These are phyloP conservation scores for Beauveria sp. DNA, from an alignment of 2,329 filamentous ascomycete species.

Conservation along the genomic window DNA sequence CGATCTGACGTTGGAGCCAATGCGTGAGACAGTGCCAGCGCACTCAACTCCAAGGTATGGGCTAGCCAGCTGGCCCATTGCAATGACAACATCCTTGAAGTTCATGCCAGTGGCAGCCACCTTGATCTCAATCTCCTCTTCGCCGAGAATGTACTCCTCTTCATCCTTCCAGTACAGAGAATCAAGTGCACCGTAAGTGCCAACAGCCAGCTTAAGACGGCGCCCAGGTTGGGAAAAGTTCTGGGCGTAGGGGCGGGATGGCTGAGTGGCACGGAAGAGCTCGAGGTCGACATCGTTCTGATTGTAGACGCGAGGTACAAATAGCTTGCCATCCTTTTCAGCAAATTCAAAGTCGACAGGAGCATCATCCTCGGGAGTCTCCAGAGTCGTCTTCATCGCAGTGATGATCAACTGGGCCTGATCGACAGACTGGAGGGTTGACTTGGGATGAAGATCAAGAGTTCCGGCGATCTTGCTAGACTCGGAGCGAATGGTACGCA, in stretches of 20 bases:
- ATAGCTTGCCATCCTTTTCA: conserved; percentile 20
- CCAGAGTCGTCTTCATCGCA: conserved; percentile 18
- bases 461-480: conserved; percentile 36
- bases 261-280: conserved; percentile 20
- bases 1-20: conserved; percentile 53
- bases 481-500: conserved; percentile 39
- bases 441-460: conserved; percentile 35
- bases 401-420: conserved; percentile 26
- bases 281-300: conserved; percentile 20
- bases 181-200: conserved; percentile 30
- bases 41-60: conserved; percentile 32
- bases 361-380: conserved; percentile 13
- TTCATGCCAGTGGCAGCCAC: conserved; percentile 38
- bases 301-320: conserved; percentile 23
- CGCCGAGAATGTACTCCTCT: conserved; percentile 20
- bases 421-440: conserved; percentile 21
- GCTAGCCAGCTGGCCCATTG: conserved; percentile 30
- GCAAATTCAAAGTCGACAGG: conserved; percentile 23
- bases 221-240: conserved; percentile 31
- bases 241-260: conserved; percentile 21
- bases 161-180: conserved; percentile 33
- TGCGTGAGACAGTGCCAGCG: conserved; percentile 30
- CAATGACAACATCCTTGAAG: conserved; percentile 38
- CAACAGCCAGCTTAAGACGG: conserved; percentile 30
- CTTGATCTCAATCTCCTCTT: conserved; percentile 34